phyloP scores from a whole-genome alignment of 2,329 filamentous ascomycete genomes.

The Alternaria angustiovoidea region DNA sequence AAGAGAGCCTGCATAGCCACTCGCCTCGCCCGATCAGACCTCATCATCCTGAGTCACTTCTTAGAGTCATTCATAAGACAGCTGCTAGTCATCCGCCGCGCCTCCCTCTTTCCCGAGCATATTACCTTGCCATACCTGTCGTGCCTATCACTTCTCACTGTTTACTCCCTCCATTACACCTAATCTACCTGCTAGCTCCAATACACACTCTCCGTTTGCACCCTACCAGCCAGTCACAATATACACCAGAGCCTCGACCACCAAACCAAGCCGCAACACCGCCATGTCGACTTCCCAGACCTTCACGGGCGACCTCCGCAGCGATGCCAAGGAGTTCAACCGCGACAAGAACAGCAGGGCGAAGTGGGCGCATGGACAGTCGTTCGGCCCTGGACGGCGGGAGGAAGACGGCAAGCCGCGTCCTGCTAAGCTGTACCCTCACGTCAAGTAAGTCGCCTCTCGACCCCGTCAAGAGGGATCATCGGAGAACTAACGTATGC shows the following conservation, averaged over 20 bases:
- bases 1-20: constrained; percentile 42
- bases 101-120: constrained; percentile 35
- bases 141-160: constrained; percentile 15
- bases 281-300: constrained; percentile 58
- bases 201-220: not conserved
- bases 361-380: constrained; percentile 60
- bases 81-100: constrained; percentile 40
- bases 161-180: constrained; percentile 20
- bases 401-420: constrained; percentile 47
- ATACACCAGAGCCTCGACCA: constrained; percentile 7
- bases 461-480: not conserved
- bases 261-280: constrained; percentile 14
- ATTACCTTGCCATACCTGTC: constrained; percentile 31
- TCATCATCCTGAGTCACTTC: constrained; percentile 43
- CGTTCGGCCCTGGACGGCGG: constrained; percentile 49
- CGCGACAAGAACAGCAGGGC: constrained; percentile 59
- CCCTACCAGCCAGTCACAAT: not conserved
- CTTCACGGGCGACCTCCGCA: constrained; percentile 63
- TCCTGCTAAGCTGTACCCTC: constrained; percentile 44
- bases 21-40: constrained; percentile 27
- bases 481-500: constrained; percentile 21
- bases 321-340: constrained; percentile 61
- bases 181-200: constrained; percentile 26
- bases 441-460: constrained; percentile 39
- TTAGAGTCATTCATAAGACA: constrained; percentile 47